Evolutionary conservation across 1,284 basidiomycete genomes (phyloP), one percentile per base, ranked within the genome.

Genomic region (Austroboletus rostrupii): DNA sequence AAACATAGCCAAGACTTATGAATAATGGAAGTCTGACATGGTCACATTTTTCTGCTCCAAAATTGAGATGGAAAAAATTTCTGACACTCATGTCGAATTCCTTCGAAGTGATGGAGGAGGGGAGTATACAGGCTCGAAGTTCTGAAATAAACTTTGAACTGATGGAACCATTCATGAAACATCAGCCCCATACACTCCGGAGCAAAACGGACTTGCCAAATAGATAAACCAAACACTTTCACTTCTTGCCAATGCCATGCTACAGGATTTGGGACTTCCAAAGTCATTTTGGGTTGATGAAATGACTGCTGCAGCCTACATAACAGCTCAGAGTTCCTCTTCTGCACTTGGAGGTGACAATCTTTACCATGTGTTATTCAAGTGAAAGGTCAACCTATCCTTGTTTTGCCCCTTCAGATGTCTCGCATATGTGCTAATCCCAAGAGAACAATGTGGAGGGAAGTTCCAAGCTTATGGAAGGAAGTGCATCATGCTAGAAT

Each of bases 161-260:
- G 36, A 37, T 19, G 17, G 36, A 19, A 37, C 36, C 1, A 19
- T 19, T 7, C n/a, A 13, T 3, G 36, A 37, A 37, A 10, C 5
- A 10, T 37, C 36, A 3, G 36, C 36, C 7, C 36, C 36, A 5
- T 9, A 37, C 17, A 17, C 36, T 17, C 36, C 36, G n/a, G 36
- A 37, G n/a, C 36, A 37, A 37, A 37, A 37, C 11, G 36, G 40
- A 13, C 21, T 42, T 12, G 44, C 42, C 3, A 45, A 54, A 48
- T 44, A 49, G 0, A 61, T 67, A 42, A 70, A 70, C 45, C 66
- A 65, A 43, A 70, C 57, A 1, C 36, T 71, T 0, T 56, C 56
- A 2, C 55, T 54, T 3, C 43, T 52, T 10, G 58, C 59, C 1
- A 56, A 53, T 5, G 40, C 61, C 0, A 64, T 70, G 55, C 57